A percentile compares a stretch with the other conserved stretches of the same genome.
These are phyloP conservation scores for barley (Hordeum vulgare) DNA, from an alignment of 176 grass and related monocot genomes.

Conservation along the genomic window MorexV3_pseudomolecules_assembly NC_058519.1:46952989-46953488, in stretches of 20 bases:
- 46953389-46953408: conserved; percentile 39
- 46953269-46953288: conserved; percentile 81
- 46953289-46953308: conserved; percentile 64
- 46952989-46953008: conserved; percentile 9
- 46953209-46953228: conserved; percentile 88
- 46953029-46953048: conserved; percentile 93
- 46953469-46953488: conserved; percentile 69
- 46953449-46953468: conserved; percentile 82
- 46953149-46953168: conserved; percentile 77
- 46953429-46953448: conserved; percentile 54
- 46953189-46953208: conserved; percentile 85
- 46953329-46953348: conserved; percentile 52
- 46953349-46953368: conserved; percentile 32
- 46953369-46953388: conserved; percentile 31
- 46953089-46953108: conserved; percentile 63
- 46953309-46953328: conserved; percentile 36
- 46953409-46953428: conserved; percentile 41
- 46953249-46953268: conserved; percentile 86
- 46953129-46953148: conserved; percentile 72
- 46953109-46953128: conserved; percentile 69
- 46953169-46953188: conserved; percentile 78
- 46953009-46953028: conserved; percentile 20
- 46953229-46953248: conserved; percentile 93
- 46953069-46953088: conserved; percentile 58
- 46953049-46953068: conserved; percentile 75